phyloP scores from a whole-genome alignment of 140 eudicot species.

The Stevia rebaudiana region DNA sequence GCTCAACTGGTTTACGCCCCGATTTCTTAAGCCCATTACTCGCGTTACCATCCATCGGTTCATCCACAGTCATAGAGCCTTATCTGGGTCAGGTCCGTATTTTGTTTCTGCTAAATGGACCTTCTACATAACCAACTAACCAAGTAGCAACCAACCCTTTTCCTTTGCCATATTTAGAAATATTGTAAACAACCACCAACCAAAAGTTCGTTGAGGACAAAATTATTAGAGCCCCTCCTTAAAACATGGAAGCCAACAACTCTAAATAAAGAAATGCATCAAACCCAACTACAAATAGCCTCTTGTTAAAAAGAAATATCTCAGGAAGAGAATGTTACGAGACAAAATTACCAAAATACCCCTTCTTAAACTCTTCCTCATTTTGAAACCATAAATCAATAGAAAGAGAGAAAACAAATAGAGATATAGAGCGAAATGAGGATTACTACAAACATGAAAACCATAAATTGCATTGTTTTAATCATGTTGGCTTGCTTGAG shows the following conservation, averaged over 20 bases:
- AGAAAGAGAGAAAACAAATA: not conserved
- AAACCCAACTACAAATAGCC: constrained; percentile 21
- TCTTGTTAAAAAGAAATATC: not conserved
- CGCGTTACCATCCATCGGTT: no score
- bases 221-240: constrained; percentile 1
- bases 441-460: constrained; percentile 16
- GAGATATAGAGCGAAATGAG: not conserved
- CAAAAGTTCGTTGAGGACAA: constrained; percentile 17
- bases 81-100: no score
- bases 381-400: constrained; percentile 17
- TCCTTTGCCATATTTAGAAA: not conserved
- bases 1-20: no score
- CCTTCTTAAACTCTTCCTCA: constrained; percentile 21
- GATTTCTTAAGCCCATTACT: no score
- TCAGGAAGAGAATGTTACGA: constrained; percentile 22
- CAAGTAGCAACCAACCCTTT: not conserved
- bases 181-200: not conserved
- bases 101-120: no score
- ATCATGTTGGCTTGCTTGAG: constrained; percentile 22
- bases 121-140: no score
- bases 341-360: constrained; percentile 4
- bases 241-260: constrained; percentile 9
- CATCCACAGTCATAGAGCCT: no score
- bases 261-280: constrained; percentile 17
- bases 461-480: constrained; percentile 3